A percentile compares a stretch with the other conserved stretches of the same genome.
phyloP scores from a whole-genome alignment of 2,329 filamentous ascomycete genomes.

The Ophiostoma sp. region DNA sequence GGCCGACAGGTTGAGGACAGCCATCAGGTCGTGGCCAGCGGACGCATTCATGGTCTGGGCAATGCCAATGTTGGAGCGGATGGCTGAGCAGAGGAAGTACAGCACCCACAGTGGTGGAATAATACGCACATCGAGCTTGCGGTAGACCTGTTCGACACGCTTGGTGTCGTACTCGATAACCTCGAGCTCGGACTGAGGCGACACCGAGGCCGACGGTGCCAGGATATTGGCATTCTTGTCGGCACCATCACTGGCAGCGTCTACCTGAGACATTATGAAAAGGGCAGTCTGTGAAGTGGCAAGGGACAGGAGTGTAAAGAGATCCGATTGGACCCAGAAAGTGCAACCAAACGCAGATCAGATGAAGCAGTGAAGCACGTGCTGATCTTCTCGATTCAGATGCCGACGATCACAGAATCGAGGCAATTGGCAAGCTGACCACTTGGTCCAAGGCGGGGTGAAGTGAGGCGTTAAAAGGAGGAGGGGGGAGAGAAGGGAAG shows the following conservation, averaged over 20 bases:
- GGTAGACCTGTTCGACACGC: constrained; percentile 27
- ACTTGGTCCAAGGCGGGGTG: constrained; percentile 30
- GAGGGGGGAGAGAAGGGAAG: neutral
- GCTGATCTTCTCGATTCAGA: neutral
- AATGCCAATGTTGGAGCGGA: constrained; percentile 84
- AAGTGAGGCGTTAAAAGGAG: neutral
- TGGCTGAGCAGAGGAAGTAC: constrained; percentile 88
- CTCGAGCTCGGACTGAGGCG: neutral
- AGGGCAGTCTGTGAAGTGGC: constrained; percentile 19
- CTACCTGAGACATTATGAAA: constrained; percentile 13
- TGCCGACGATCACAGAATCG: constrained; percentile 30
- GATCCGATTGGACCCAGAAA: neutral
- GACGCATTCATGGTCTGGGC: constrained; percentile 87
- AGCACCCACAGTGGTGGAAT: constrained; percentile 76
- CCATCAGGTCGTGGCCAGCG: constrained; percentile 66
- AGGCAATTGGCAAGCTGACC: constrained; percentile 43
- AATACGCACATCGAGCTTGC: constrained; percentile 54
- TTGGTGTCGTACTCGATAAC: constrained; percentile 17
- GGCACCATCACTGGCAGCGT: neutral
- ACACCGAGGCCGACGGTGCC: neutral
- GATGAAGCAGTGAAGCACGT: neutral
- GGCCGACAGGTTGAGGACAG: constrained; percentile 60
- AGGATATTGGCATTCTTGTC: constrained; percentile 14
- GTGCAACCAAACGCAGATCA: constrained; percentile 23
- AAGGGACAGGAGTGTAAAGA: neutral